Evolutionary conservation across 1,284 basidiomycete genomes (phyloP).

Genomic region (Irpex rosettiformis): DNA sequence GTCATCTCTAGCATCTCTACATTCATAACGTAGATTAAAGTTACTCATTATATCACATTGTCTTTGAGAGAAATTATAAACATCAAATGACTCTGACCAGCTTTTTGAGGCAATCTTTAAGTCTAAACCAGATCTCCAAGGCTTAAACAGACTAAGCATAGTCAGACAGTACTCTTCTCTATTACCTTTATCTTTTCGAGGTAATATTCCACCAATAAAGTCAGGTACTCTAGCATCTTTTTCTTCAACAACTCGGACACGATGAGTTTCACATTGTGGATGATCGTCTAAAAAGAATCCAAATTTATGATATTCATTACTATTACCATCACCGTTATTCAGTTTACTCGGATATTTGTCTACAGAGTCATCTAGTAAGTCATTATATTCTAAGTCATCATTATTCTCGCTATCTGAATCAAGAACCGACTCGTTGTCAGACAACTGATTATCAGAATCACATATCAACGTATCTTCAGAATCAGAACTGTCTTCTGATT

Average conservation of each 20-base stretch:
- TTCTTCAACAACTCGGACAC: not conserved
- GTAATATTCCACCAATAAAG: slow-evolving; percentile 8
- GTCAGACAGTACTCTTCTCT: slow-evolving; percentile 2
- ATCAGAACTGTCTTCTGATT: too few relatives aligned
- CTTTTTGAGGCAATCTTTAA: slow-evolving; percentile 19
- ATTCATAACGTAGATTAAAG: slow-evolving; percentile 31
- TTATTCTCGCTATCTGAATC: too few relatives aligned
- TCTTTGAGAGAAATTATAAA: slow-evolving; percentile 10
- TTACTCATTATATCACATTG: slow-evolving; percentile 24
- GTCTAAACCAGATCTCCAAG: slow-evolving; percentile 22
- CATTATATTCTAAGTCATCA: too few relatives aligned
- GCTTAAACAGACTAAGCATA: slow-evolving; percentile 9
- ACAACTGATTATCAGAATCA: too few relatives aligned
- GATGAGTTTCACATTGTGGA: slow-evolving; percentile 7
- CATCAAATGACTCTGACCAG: slow-evolving; percentile 25
- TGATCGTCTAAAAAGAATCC: slow-evolving; percentile 3
- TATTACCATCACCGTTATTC: too few relatives aligned
- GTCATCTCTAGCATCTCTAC: slow-evolving; percentile 33
- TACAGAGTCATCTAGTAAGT: too few relatives aligned
- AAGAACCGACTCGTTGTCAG: too few relatives aligned
- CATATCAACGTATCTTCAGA: too few relatives aligned
- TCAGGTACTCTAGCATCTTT: not conserved
- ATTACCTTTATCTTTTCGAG: slow-evolving; percentile 1
- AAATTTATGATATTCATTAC: too few relatives aligned
- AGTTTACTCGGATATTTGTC: too few relatives aligned